Base-by-base conservation (phyloP, 129 eudicot species). In the Kitagawia praeruptora region DNA sequence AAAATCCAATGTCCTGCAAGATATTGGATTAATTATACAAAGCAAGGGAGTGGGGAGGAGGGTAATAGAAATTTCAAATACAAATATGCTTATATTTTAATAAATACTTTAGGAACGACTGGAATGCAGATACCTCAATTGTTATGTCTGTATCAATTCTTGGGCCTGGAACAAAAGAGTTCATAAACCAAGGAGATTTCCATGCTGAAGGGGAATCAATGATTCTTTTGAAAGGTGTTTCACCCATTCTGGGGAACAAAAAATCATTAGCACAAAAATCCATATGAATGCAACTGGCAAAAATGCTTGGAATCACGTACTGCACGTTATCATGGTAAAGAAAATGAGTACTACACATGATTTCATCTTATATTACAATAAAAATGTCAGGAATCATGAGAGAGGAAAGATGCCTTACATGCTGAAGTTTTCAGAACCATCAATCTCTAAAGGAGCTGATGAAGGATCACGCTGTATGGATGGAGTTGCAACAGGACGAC, bases 211-310 rank as follows among this genome's bases (percentile, higher is more conserved):
- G 83, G 51, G 86, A 83, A 61, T 83, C 83, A 49, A 83, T 14
- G 40, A 77, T 75, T 75, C 77, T 51, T 61, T 81, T 83, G 28
- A 78, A 83, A 78, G 85, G 85, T 3, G 85, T 83, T 42, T 67
- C 96, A 13, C 86, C 80, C 77, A 85, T 86, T 75, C 98, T 93
- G 78, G 12, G n/a, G 28, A 74, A 61, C 18, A 79, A 71, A 74
- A 45, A 53, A 13, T 66, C 40, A 48, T 37, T 4, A 75, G 61
- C 56, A 73, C 37, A 46, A 28, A 34, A 42, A 74, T 37, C 5
- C 37, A 79, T 51, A n/a, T 23, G 40, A 67, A 79, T 19, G 56
- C 53, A 83, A 75, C 31, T n/a, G 48, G 76, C 47, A 72, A 54
- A 21, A 10, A 84, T 75, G 3, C 3, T 18, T 23, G 38, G 14